Evolutionary conservation across 2,329 filamentous ascomycete species (phyloP).

Genomic region (Scytalidium sp.): DNA sequence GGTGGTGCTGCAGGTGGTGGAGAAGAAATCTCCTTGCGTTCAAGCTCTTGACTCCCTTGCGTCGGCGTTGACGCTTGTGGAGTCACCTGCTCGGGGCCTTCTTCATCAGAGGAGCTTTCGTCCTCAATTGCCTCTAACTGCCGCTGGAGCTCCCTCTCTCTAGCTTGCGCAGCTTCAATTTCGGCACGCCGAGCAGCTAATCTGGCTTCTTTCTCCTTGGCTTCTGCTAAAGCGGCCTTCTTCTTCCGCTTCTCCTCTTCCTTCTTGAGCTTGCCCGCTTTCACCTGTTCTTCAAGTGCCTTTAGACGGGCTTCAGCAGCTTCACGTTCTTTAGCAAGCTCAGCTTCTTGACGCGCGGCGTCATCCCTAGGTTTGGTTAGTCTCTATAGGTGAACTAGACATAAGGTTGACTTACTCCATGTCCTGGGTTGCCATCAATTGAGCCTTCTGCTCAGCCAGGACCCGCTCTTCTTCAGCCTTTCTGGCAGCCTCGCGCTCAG

Average conservation of each 20-base stretch:
- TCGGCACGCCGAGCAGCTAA: constrained; percentile 84
- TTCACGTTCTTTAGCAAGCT: constrained; percentile 75
- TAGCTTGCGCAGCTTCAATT: constrained; percentile 85
- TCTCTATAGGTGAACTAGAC: constrained; percentile 2
- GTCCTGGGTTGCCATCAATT: constrained; percentile 68
- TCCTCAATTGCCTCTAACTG: constrained; percentile 76
- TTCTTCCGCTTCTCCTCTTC: constrained; percentile 92
- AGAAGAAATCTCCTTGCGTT: constrained; percentile 48
- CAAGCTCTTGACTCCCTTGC: constrained; percentile 50
- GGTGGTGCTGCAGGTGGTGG: constrained; percentile 53
- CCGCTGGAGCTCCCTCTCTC: constrained; percentile 83
- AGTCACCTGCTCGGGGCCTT: constrained; percentile 69
- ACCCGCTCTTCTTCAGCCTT: constrained; percentile 65
- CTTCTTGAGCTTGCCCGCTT: constrained; percentile 90
- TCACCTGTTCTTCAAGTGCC: constrained; percentile 90
- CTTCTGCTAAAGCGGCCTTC: constrained; percentile 81
- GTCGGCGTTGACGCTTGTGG: constrained; percentile 59
- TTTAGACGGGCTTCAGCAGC: constrained; percentile 79
- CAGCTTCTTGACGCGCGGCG: constrained; percentile 73
- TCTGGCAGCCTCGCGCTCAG: constrained; percentile 52
- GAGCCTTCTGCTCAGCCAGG: constrained; percentile 69
- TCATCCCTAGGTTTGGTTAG: constrained; percentile 57
- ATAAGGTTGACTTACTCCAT: constrained; percentile 71
- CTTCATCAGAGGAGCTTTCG: constrained; percentile 78
- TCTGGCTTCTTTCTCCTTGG: constrained; percentile 84